Conservation (phyloP, 371 early-diverging fungal genomes). For the Caulochytrium protostelioides region DNA sequence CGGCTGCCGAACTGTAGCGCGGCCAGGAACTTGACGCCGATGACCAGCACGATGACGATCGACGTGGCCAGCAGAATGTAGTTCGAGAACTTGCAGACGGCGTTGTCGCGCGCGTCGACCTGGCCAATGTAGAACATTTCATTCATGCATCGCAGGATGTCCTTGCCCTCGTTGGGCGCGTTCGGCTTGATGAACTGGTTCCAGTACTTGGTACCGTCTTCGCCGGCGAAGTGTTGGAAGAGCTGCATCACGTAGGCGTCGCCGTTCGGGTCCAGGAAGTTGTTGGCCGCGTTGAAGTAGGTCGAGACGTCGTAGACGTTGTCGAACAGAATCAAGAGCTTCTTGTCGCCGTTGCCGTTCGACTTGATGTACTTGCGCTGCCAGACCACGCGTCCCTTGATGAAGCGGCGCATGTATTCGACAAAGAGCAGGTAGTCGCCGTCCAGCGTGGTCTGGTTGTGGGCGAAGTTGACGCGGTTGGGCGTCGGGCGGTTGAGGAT, state of each 20-base stretch:
- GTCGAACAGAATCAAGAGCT: conserved; percentile 15
- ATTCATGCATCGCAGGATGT: conserved; percentile 50
- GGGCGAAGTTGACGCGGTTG: conserved; percentile 3
- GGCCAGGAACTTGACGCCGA: conserved; percentile 65
- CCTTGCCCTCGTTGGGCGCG: conserved; percentile 2
- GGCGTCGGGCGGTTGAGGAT: conserved; percentile 3
- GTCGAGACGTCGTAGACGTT: conserved; percentile 21
- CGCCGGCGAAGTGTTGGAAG: conserved; percentile 3
- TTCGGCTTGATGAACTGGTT: conserved; percentile 2
- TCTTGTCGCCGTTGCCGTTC: neutral
- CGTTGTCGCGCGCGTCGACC: conserved; percentile 56
- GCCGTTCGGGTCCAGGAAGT: conserved; percentile 10
- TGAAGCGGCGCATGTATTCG: conserved; percentile 14
- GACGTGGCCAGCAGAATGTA: conserved; percentile 62
- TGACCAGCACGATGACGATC: conserved; percentile 54
- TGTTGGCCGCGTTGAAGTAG: conserved; percentile 11
- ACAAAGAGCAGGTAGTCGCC: conserved; percentile 7
- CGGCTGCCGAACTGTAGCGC: conserved; percentile 59
- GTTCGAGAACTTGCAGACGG: conserved; percentile 67
- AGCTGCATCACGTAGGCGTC: conserved; percentile 4
- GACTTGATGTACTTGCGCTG: conserved; percentile 5
- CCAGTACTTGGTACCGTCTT: conserved; percentile 9
- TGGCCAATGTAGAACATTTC: conserved; percentile 70
- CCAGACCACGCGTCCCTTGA: conserved; percentile 15
- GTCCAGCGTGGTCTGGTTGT: conserved; percentile 1